Evolutionary conservation across 1,139 yeast genomes (phyloP).

Genomic region (Candida dubliniensis): DNA sequence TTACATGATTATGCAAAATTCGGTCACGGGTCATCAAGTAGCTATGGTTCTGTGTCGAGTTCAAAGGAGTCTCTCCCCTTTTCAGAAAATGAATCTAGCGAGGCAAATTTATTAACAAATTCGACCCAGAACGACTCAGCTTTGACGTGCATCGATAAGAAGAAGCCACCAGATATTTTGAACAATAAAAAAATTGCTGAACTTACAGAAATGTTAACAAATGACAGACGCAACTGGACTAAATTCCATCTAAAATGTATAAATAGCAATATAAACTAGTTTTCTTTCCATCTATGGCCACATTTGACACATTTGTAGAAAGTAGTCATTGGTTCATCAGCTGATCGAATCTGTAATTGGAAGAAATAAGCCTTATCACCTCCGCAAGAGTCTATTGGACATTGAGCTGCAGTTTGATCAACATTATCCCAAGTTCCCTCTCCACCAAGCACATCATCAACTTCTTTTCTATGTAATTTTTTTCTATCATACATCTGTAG

Average conservation of each 20-base stretch:
- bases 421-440: conserved; percentile 99
- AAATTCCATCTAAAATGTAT: conserved; percentile 10
- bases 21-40: conserved; percentile 13
- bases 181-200: conserved; percentile 5
- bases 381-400: conserved; percentile 86
- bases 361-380: conserved; percentile 92
- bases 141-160: conserved; percentile 6
- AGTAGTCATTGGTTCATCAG: conserved; percentile 94
- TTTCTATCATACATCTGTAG: conserved; percentile 84
- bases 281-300: conserved; percentile 96
- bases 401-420: conserved; percentile 84
- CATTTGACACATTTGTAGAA: conserved; percentile 92
- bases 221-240: conserved; percentile 12
- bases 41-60: conserved; percentile 12
- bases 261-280: conserved; percentile 34
- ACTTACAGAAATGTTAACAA: conserved; percentile 5
- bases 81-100: conserved; percentile 2
- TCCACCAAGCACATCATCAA: conserved; percentile 96
- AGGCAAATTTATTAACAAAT: conserved; percentile 6
- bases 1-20: conserved; percentile 8
- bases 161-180: conserved; percentile 2
- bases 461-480: conserved; percentile 78
- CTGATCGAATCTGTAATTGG: conserved; percentile 92
- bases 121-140: background rate
- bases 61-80: background rate